A percentile compares a stretch with the other conserved stretches of the same genome.
phyloP scores from a whole-genome alignment of 768 basidiomycete genomes.

The Asterophora lycoperdoides region DNA sequence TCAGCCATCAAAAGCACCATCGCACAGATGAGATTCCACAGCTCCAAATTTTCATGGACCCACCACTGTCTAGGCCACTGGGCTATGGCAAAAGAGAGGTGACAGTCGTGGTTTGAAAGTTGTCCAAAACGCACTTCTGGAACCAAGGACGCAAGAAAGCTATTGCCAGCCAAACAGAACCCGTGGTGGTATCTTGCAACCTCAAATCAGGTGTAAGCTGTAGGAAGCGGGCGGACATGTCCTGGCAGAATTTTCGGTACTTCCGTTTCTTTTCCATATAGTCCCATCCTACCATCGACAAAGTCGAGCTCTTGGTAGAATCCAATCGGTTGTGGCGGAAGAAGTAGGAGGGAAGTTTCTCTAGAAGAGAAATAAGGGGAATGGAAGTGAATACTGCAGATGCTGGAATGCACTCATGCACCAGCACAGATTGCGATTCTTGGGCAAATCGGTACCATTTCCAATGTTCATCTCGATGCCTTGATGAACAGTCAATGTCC shows the following conservation, averaged over 20 bases:
- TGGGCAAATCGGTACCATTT: constrained; percentile 74
- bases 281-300: constrained; percentile 46
- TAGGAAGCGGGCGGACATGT: constrained; percentile 61
- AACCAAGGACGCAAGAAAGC: constrained; percentile 71
- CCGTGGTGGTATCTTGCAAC: constrained; percentile 61
- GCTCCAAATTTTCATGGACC: constrained; percentile 60
- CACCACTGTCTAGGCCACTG: constrained; percentile 70
- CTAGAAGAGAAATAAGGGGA: constrained; percentile 59
- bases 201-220: constrained; percentile 50
- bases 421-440: constrained; percentile 73
- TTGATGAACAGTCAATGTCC: not conserved
- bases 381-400: constrained; percentile 66
- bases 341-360: constrained; percentile 73
- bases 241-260: constrained; percentile 69
- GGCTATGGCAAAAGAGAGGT: constrained; percentile 47
- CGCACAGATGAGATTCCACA: constrained; percentile 52
- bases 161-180: constrained; percentile 63
- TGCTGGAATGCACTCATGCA: constrained; percentile 63
- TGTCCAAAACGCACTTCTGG: constrained; percentile 41
- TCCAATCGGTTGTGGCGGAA: constrained; percentile 27
- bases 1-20: constrained; percentile 61
- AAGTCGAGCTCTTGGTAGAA: constrained; percentile 25
- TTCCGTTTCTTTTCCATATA: constrained; percentile 53
- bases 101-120: constrained; percentile 31
- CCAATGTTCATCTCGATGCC: constrained; percentile 46